These are phyloP conservation scores for Stenocarpella maydis DNA, from an alignment of 2,329 filamentous ascomycete genomes.

Conservation along the genomic window DNA sequence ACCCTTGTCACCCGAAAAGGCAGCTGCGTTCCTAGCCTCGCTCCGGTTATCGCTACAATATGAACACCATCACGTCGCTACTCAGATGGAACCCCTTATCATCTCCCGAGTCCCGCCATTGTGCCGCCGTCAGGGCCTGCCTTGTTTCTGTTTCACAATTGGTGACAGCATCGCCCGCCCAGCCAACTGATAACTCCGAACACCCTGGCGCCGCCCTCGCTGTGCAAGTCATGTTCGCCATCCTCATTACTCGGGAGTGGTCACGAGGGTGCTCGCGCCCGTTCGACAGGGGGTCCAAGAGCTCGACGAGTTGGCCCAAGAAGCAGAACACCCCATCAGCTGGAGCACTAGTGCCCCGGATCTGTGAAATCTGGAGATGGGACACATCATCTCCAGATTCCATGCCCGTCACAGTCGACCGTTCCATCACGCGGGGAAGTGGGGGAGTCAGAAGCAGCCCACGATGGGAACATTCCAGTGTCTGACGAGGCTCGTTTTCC, in stretches of 20 bases:
- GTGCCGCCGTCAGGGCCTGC: conserved; percentile 20
- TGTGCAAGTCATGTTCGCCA: background rate
- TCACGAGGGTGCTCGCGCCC: background rate
- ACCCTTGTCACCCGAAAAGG: background rate
- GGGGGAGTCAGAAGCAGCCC: conserved; percentile 17
- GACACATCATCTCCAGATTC: conserved; percentile 12
- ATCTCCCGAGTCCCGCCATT: conserved; percentile 9
- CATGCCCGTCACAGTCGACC: background rate
- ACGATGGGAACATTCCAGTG: conserved; percentile 24
- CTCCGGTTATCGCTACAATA: conserved; percentile 21
- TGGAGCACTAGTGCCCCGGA: background rate
- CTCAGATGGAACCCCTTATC: conserved; percentile 8
- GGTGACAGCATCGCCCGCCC: background rate
- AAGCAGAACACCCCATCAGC: background rate
- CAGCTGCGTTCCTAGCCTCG: conserved; percentile 2
- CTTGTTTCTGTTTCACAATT: conserved; percentile 7
- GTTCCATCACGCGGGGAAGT: conserved; percentile 23
- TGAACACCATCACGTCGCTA: background rate
- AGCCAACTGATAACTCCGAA: conserved; percentile 5
- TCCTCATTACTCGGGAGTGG: background rate
- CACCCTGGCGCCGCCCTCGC: background rate
- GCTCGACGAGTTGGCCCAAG: background rate
- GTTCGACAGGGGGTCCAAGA: background rate
- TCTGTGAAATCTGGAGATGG: conserved; percentile 24
- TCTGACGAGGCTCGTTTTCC: background rate